phyloP scores from a whole-genome alignment of 129 eudicot species.

The Flaveria robusta region DNA sequence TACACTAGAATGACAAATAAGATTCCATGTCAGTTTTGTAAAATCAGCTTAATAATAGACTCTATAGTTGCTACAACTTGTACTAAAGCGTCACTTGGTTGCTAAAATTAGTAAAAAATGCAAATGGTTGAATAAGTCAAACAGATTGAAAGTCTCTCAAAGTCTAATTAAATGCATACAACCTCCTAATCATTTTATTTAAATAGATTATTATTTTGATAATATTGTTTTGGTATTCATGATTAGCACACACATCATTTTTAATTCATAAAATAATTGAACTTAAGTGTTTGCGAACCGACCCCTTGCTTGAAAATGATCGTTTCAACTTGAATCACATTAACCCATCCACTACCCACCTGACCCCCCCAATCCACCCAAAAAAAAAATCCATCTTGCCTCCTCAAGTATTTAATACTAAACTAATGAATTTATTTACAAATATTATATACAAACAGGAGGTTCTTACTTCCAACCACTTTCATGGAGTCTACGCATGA shows the following conservation, averaged over 20 bases:
- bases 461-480: constrained; percentile 85
- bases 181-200: not conserved
- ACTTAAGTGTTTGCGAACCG: not conserved
- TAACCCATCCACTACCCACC: not conserved
- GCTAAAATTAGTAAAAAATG: not conserved
- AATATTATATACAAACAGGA: constrained; percentile 41
- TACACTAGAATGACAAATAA: not conserved
- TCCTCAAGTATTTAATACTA: not conserved
- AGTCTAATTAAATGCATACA: not conserved
- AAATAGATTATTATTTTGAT: not conserved
- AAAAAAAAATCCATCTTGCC: too few relatives aligned
- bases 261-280: not conserved
- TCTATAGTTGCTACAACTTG: not conserved
- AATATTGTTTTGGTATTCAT: not conserved
- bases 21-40: not conserved
- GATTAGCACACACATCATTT: not conserved
- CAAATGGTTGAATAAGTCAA: not conserved
- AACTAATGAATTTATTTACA: not conserved
- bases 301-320: not conserved
- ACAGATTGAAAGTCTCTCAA: not conserved
- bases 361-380: too few relatives aligned
- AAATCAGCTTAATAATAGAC: not conserved
- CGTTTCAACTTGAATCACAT: not conserved
- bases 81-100: not conserved
- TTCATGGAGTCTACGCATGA: constrained; percentile 74